A percentile compares a stretch with the other conserved stretches of the same genome.
These are phyloP conservation scores for Drechslerella dactyloides DNA, from an alignment of 2,329 filamentous ascomycete genomes.

Conservation along the genomic window DNA sequence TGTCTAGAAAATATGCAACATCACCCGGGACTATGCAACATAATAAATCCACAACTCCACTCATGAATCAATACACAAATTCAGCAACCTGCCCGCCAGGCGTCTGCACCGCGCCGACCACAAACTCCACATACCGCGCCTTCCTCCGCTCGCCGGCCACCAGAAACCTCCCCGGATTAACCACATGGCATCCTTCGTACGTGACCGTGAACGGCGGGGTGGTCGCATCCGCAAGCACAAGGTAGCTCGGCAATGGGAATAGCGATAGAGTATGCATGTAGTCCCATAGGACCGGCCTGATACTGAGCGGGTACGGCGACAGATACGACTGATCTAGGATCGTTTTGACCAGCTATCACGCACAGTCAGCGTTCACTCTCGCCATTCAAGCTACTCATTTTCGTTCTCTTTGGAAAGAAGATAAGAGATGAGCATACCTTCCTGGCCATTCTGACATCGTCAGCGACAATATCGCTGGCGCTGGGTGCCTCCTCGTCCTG, in stretches of 20 bases:
- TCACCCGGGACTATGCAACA: too few relatives aligned
- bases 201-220: slow-evolving; percentile 83
- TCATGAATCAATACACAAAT: slow-evolving; percentile 65
- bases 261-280: slow-evolving; percentile 74
- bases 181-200: slow-evolving; percentile 93
- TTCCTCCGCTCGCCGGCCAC: slow-evolving; percentile 71
- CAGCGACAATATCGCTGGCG: slow-evolving; percentile 56
- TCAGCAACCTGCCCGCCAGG: slow-evolving; percentile 67
- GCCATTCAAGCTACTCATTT: slow-evolving; percentile 46
- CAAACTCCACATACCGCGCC: slow-evolving; percentile 87
- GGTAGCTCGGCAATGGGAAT: slow-evolving; percentile 64
- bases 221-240: slow-evolving; percentile 82
- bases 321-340: slow-evolving; percentile 88
- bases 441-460: slow-evolving; percentile 59
- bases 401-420: slow-evolving; percentile 41
- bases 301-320: slow-evolving; percentile 79
- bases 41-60: not conserved
- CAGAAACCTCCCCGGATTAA: slow-evolving; percentile 85
- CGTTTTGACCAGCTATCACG: slow-evolving; percentile 78
- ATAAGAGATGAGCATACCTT: slow-evolving; percentile 36
- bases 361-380: slow-evolving; percentile 64
- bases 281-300: slow-evolving; percentile 89
- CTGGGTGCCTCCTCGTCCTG: slow-evolving; percentile 35
- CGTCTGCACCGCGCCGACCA: slow-evolving; percentile 65
- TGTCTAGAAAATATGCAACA: not conserved